Percentiles rank a stretch among this genome's conserved stretches.
Evolutionary conservation across 192 early-diverging fungal genomes (phyloP).

Genomic region (Backusella tuberculispora): DNA sequence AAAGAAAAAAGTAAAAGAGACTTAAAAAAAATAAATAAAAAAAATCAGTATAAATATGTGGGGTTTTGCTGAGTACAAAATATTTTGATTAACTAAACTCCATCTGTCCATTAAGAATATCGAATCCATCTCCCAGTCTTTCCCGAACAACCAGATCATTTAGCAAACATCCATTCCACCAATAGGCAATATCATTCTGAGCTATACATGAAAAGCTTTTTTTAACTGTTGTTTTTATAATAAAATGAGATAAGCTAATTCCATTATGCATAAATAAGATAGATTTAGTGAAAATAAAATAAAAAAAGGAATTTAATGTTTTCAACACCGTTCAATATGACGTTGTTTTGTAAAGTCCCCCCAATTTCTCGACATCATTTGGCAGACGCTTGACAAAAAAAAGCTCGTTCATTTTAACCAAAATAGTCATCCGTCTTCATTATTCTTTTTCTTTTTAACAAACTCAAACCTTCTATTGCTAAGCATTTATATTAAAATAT

Average conservation of each 20-base stretch:
- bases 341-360: background rate
- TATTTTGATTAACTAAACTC: slow-evolving; percentile 11
- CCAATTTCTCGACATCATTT: background rate
- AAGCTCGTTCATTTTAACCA: slow-evolving; percentile 3
- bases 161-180: background rate
- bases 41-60: slow-evolving; percentile 11
- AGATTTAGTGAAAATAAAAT: background rate
- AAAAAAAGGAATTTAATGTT: background rate
- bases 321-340: background rate
- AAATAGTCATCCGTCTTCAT: slow-evolving; percentile 6
- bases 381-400: background rate
- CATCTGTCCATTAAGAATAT: background rate
- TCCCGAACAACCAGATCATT: background rate
- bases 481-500: background rate
- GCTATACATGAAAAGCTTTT: background rate
- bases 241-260: background rate
- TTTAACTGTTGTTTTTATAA: background rate
- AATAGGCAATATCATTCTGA: background rate
- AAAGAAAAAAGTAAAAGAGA: background rate
- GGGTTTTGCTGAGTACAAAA: slow-evolving; percentile 14
- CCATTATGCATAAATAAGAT: background rate
- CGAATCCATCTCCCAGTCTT: slow-evolving; percentile 4
- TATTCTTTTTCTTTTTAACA: background rate
- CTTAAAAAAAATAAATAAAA: background rate
- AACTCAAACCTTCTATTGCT: background rate